Evolutionary conservation across 140 eudicot genomes (phyloP), one percentile per base, ranked within the genome.

Genomic region (Senecio squalidus): DNA sequence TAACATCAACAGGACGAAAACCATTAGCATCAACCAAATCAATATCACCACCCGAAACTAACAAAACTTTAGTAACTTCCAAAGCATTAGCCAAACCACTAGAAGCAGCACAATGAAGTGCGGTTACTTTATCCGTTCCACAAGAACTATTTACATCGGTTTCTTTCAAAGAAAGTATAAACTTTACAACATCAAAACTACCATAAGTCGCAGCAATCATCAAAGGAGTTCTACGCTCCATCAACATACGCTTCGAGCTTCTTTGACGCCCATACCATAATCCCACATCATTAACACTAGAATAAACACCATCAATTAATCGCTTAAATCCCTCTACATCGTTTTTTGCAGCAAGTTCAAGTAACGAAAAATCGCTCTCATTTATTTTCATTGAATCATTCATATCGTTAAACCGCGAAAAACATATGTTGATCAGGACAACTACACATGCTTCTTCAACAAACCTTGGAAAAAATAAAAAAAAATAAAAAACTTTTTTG

Each of bases 141-240:
- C 80, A 58, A 17, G 66, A 18, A 18, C 26, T 64, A 61, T 82
- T 82, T 13, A 83, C 70, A 73, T 79, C 76, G 9, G 61, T 77
- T 36, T 30, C 70, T 2, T 76, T 46, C 25, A 15, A 67, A 34
- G 83, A 60, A 33, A 79, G 66, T 40, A 83, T 83, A 10, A 75
- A 49, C 74, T 75, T 79, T 34, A 79, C 54, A 40, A 79, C 78
- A 69, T 79, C 81, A 43, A 76, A 9, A 44, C 85, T 76, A 10
- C 91, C 91, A 45, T 75, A 83, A 9, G 68, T 57, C 23, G 91
- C 75, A 62, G 86, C 86, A 53, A 83, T 74, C 86, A 83, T 83
- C 43, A 83, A 29, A 4, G 91, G 83, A 41, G 91, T 83, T 30
- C 76, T 66, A 9, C 68, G 74, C 67, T 78, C 80, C 39, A 67